A percentile compares a stretch with the other conserved stretches of the same genome.
These are phyloP conservation scores for Tetrahymena elliotti DNA, from an alignment of 73 alveolate genomes.

Conservation along the genomic window DNA sequence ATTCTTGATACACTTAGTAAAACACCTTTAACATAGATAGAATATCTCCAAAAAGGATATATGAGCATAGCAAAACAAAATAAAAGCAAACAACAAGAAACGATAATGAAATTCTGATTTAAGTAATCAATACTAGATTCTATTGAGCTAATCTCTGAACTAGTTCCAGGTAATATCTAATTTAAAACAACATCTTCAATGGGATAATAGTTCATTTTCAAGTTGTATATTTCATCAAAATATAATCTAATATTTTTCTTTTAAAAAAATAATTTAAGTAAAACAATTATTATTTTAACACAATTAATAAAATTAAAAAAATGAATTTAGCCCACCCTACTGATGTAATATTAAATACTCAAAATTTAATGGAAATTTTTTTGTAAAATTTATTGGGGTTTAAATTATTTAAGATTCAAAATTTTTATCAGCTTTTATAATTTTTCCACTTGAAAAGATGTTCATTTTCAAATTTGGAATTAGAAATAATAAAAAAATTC, in stretches of 20 bases:
- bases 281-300: no score
- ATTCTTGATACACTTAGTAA: not conserved
- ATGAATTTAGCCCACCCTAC: no score
- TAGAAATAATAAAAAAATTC: no score
- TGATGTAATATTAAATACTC: no score
- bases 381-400: no score
- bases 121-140: not conserved
- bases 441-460: no score
- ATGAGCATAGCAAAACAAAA: not conserved
- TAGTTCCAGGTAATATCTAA: not conserved
- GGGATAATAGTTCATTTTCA: not conserved
- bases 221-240: not conserved
- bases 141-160: not conserved
- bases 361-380: no score
- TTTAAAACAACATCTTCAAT: not conserved
- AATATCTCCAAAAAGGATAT: not conserved
- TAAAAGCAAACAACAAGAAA: not conserved
- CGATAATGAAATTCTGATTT: not conserved
- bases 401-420: no score
- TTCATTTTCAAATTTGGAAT: no score
- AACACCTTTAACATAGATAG: not conserved
- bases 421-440: no score
- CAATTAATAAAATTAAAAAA: no score
- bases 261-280: no score
- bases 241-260: not conserved